Evolutionary conservation across 805 yeast genomes (phyloP).

Genomic region (Lipomyces chichibuensis): DNA sequence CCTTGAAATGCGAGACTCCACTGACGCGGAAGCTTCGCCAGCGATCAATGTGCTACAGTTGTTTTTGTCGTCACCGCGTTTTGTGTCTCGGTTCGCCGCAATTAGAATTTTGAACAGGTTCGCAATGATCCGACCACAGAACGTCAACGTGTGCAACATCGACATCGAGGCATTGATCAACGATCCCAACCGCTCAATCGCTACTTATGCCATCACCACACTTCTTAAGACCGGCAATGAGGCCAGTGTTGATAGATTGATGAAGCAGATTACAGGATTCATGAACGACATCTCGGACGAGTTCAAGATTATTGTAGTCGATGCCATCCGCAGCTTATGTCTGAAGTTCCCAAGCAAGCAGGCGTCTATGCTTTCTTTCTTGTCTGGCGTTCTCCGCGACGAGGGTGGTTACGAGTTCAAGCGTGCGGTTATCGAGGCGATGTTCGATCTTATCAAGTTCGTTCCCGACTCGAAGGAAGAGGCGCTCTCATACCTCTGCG

Average conservation of each 20-base stretch:
- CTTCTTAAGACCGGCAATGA: conserved; percentile 92
- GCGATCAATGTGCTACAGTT: conserved; percentile 76
- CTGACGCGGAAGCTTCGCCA: conserved; percentile 65
- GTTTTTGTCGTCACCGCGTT: conserved; percentile 82
- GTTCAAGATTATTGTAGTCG: conserved; percentile 90
- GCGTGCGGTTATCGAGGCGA: conserved; percentile 85
- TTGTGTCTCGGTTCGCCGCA: conserved; percentile 89
- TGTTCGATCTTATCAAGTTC: conserved; percentile 86
- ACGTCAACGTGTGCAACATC: conserved; percentile 69
- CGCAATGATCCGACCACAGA: conserved; percentile 78
- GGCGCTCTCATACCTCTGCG: conserved; percentile 88
- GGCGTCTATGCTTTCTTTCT: conserved; percentile 75
- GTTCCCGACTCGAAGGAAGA: conserved; percentile 80
- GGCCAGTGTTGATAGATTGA: conserved; percentile 83
- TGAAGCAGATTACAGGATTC: conserved; percentile 81
- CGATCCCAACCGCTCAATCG: conserved; percentile 86
- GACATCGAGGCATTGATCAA: conserved; percentile 86
- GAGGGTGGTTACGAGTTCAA: conserved; percentile 89
- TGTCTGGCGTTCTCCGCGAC: conserved; percentile 81
- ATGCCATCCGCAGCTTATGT: conserved; percentile 89
- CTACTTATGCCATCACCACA: conserved; percentile 96
- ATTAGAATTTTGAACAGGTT: conserved; percentile 84
- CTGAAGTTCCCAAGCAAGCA: conserved; percentile 91
- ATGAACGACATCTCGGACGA: conserved; percentile 96
- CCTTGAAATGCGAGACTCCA: conserved; percentile 57